phyloP scores from a whole-genome alignment of 495 filamentous ascomycete genomes.

The Tuber indicum region DNA sequence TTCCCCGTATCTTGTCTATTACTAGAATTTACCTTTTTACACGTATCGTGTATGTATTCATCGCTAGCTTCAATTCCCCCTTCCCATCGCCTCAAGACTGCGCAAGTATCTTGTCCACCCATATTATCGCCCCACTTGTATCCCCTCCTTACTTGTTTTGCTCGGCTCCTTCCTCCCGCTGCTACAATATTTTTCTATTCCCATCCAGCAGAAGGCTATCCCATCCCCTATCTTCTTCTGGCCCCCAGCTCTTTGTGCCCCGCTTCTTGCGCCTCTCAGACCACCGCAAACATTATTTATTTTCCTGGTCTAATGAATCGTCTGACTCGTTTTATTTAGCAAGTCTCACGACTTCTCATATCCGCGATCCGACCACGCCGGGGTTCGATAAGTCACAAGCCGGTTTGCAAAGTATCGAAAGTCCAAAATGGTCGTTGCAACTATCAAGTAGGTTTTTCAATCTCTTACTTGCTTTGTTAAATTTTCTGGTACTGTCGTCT shows the following conservation, averaged over 20 bases:
- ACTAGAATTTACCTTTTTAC: not conserved
- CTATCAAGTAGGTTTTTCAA: constrained; percentile 64
- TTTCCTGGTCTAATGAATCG: not conserved
- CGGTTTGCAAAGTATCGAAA: constrained; percentile 11
- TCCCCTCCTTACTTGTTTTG: not conserved
- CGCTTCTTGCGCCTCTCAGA: constrained; percentile 1
- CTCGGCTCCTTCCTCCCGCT: not conserved
- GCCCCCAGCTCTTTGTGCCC: not conserved
- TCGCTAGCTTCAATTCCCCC: not conserved
- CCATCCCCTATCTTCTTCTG: not conserved
- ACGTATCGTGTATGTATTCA: not conserved
- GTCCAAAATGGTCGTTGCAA: constrained; percentile 68
- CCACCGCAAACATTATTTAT: constrained; percentile 11
- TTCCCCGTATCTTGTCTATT: not conserved
- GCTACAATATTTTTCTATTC: not conserved
- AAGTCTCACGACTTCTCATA: constrained; percentile 18
- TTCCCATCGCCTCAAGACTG: not conserved
- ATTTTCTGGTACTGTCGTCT: constrained; percentile 13
- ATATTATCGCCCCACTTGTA: not conserved
- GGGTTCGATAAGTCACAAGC: constrained; percentile 11
- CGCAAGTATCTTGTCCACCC: not conserved
- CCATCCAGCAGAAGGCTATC: not conserved
- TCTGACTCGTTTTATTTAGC: constrained; percentile 24
- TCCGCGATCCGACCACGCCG: constrained; percentile 15
- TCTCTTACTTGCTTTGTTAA: not conserved